These are phyloP conservation scores for Zymoseptoria tritici DNA, from an alignment of 2,329 filamentous ascomycete genomes.

Conservation along the genomic window DNA sequence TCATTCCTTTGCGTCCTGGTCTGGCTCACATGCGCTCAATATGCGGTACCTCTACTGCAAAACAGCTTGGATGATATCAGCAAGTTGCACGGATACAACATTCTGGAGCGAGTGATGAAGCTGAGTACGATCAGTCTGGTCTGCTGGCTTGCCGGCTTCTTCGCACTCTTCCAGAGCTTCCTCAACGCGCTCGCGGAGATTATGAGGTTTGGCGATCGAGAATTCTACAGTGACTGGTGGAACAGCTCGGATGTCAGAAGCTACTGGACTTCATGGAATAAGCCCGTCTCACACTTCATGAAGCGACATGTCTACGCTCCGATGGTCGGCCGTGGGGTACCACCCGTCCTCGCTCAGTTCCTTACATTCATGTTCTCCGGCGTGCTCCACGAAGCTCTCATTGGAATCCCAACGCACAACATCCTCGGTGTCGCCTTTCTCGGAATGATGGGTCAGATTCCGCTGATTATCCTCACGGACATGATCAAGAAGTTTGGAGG, in stretches of 20 bases:
- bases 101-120: slow-evolving; percentile 86
- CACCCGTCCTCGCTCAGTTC: slow-evolving; percentile 60
- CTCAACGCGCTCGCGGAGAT: slow-evolving; percentile 88
- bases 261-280: slow-evolving; percentile 98
- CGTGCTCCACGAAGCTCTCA: slow-evolving; percentile 81
- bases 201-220: slow-evolving; percentile 80
- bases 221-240: slow-evolving; percentile 99
- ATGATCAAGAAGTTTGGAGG: slow-evolving; percentile 63
- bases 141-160: slow-evolving; percentile 97
- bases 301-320: slow-evolving; percentile 88
- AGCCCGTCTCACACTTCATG: slow-evolving; percentile 95
- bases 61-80: slow-evolving; percentile 88
- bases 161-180: slow-evolving; percentile 87
- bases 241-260: slow-evolving; percentile 76
- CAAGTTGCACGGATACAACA: slow-evolving; percentile 69
- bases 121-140: slow-evolving; percentile 90
- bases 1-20: slow-evolving; percentile 68
- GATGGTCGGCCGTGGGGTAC: slow-evolving; percentile 76
- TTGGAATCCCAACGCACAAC: slow-evolving; percentile 81
- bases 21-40: slow-evolving; percentile 92
- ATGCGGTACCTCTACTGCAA: slow-evolving; percentile 78
- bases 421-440: slow-evolving; percentile 73
- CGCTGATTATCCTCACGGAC: slow-evolving; percentile 73
- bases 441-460: slow-evolving; percentile 90
- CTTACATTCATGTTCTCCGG: slow-evolving; percentile 85